Base-by-base conservation (phyloP, 768 basidiomycete genomes). In the button mushroom (Agaricus bisporus) region DNA sequence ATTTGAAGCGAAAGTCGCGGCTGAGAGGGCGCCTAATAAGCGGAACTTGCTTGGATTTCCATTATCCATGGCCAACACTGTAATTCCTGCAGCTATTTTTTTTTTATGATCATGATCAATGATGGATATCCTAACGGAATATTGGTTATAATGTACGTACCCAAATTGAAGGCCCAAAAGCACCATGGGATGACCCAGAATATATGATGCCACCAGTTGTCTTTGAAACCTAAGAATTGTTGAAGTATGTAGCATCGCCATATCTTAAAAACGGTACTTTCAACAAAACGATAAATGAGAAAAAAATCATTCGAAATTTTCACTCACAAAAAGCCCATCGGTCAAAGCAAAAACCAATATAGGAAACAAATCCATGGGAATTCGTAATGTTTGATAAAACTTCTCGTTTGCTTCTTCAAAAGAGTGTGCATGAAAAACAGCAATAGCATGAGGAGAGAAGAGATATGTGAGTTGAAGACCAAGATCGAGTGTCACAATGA, bases 191-290 rank as follows among this genome's bases (percentile, higher is more conserved):
- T 28, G n/a, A 37, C 14, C 47, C 47, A 48, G 18, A 48, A 38
- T n/a, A 48, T 48, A 25, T 48, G 22, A 10, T 35, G 17, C 47
- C 47, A 48, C 12, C 14, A 22, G 14, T 18, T 8, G 18, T 17
- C 18, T 5, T 20, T 14, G 17, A 36, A 36, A 2, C 28, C 36
- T 4, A 48, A 22, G 11, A 12, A 41, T 17, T 20, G 25, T 7
- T 51, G 49, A 10, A 51, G 41, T 41, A 42, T 43, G 22, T 35
- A 51, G 29, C 49, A 51, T 20, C 49, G 41, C 49, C 49, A 51
- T 35, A 43, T 29, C 49, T 51, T 41, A 12, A 5, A 14, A 14
- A 15, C 6, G 12, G 7, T 6, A 12, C 20, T 4, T 22, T 37
- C 36, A 26, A 18, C 12, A 25, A 4, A 20, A 48, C 5, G 28